Percentiles rank a stretch among this genome's conserved stretches.
These are phyloP conservation scores for Isabelozyma rhagii DNA, from an alignment of 805 yeast genomes.

Conservation along the genomic window DNA sequence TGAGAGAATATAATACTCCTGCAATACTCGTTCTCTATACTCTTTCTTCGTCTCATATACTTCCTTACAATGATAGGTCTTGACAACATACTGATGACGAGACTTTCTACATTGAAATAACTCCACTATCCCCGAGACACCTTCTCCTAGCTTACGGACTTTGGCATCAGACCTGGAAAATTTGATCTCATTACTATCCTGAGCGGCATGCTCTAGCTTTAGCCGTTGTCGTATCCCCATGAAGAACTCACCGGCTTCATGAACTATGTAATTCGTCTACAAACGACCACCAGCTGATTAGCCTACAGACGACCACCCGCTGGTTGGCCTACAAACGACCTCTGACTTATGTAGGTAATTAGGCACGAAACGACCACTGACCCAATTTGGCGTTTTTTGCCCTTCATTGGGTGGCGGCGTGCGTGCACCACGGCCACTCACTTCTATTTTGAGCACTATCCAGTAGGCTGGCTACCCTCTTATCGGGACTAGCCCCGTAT, in stretches of 20 bases:
- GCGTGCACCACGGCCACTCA: neutral
- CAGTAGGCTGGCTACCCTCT: neutral
- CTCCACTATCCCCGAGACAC: slow-evolving; percentile 34
- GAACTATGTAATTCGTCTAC: no score
- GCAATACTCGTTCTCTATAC: slow-evolving; percentile 31
- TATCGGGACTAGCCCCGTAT: neutral
- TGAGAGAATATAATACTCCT: slow-evolving; percentile 32
- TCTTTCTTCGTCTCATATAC: slow-evolving; percentile 36
- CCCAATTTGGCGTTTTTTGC: neutral
- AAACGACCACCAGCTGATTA: no score
- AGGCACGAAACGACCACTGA: neutral
- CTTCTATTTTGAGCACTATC: neutral
- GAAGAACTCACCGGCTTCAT: no score
- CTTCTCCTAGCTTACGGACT: slow-evolving; percentile 18
- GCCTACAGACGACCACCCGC: no score
- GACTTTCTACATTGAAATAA: slow-evolving; percentile 8
- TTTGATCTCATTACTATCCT: neutral
- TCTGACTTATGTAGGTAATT: neutral
- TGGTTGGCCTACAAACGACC: no score
- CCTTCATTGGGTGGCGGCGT: neutral
- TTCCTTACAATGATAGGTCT: slow-evolving; percentile 41
- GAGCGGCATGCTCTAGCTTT: neutral
- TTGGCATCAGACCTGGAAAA: slow-evolving; percentile 12
- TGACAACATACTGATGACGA: slow-evolving; percentile 37
- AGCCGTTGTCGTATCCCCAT: neutral